Conservation (phyloP, 495 filamentous ascomycete genomes). For the Wilcoxina mikolae region DNA sequence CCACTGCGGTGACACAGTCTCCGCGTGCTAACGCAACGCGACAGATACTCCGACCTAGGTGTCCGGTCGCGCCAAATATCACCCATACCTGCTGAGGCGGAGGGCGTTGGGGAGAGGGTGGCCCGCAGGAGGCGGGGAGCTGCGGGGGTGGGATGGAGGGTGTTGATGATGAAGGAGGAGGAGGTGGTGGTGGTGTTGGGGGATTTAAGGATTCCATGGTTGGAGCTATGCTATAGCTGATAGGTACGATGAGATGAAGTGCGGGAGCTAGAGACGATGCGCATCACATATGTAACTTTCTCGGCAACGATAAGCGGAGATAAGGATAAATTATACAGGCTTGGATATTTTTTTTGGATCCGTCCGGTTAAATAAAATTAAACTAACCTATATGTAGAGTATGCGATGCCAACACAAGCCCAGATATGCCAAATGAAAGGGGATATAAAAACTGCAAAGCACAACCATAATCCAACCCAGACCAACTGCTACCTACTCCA, state of each 20-base stretch:
- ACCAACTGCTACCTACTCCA: neutral
- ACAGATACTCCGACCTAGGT: slow-evolving; percentile 84
- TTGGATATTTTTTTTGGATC: too few species aligned
- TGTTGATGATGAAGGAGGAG: neutral
- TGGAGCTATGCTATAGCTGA: neutral
- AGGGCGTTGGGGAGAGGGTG: slow-evolving; percentile 56
- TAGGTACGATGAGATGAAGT: too few species aligned
- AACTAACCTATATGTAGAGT: too few species aligned
- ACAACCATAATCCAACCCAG: too few species aligned
- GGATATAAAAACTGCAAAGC: too few species aligned
- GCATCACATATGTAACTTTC: too few species aligned
- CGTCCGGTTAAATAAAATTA: too few species aligned
- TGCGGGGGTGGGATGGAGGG: slow-evolving; percentile 25
- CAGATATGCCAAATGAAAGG: too few species aligned
- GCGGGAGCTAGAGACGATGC: neutral
- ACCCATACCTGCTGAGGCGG: slow-evolving; percentile 68
- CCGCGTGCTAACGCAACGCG: slow-evolving; percentile 63
- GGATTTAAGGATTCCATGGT: too few species aligned
- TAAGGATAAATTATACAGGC: too few species aligned
- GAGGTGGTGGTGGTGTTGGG: neutral
- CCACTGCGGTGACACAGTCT: slow-evolving; percentile 80
- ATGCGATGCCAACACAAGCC: too few species aligned
- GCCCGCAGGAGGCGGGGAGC: slow-evolving; percentile 65
- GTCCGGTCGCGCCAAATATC: slow-evolving; percentile 90
- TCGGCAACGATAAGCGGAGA: too few species aligned